Evolutionary conservation across 2,329 filamentous ascomycete genomes (phyloP).

Genomic region (Beauveria sp.): DNA sequence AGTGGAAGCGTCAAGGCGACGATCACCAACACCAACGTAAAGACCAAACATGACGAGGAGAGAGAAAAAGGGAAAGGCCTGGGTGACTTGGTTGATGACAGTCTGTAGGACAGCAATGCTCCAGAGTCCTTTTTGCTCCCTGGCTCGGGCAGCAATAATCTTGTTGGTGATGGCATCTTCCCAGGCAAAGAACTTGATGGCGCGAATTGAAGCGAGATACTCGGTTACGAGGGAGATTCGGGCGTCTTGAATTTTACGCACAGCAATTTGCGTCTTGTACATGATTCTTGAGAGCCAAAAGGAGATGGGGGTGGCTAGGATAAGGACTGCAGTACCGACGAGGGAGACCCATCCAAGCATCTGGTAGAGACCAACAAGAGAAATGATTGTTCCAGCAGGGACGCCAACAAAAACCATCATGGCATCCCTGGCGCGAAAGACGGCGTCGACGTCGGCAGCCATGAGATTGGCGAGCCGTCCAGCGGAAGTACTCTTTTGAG

Average conservation of each 20-base stretch:
- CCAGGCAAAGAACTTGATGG: constrained; percentile 56
- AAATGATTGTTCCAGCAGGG: constrained; percentile 38
- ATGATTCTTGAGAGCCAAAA: constrained; percentile 41
- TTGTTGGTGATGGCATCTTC: constrained; percentile 44
- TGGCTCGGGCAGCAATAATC: constrained; percentile 39
- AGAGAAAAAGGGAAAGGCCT: constrained; percentile 43
- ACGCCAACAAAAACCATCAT: constrained; percentile 38
- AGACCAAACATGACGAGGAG: constrained; percentile 47
- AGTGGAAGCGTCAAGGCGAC: constrained; percentile 44
- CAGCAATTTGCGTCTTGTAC: constrained; percentile 41
- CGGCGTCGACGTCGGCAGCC: constrained; percentile 50
- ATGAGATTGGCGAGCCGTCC: constrained; percentile 49
- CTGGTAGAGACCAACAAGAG: constrained; percentile 44
- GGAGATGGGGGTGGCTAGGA: constrained; percentile 42
- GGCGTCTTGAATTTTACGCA: constrained; percentile 47
- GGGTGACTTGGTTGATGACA: constrained; percentile 39
- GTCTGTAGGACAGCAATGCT: constrained; percentile 40
- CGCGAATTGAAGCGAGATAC: constrained; percentile 48
- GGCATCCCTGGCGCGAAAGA: constrained; percentile 44
- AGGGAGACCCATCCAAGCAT: constrained; percentile 49
- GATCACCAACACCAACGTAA: constrained; percentile 39
- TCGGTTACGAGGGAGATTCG: constrained; percentile 51
- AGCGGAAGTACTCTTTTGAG: constrained; percentile 34
- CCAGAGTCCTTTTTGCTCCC: constrained; percentile 50
- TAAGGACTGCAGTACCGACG: constrained; percentile 41